Conservation (phyloP, 2,329 filamentous ascomycete species). For the Podosphaera fusca region DNA sequence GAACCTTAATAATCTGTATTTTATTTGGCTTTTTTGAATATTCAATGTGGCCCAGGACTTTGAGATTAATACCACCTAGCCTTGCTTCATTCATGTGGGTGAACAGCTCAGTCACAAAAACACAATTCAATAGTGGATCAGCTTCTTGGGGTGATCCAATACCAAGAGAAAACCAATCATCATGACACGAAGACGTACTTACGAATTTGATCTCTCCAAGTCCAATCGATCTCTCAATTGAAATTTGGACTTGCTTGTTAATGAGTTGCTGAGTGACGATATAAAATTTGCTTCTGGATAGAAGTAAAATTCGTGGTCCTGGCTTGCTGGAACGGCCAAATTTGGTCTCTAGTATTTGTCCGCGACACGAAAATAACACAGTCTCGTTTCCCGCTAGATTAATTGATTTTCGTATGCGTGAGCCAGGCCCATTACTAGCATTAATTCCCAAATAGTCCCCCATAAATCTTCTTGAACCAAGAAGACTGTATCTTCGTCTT, state of each 20-base stretch:
- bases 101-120: conserved; percentile 94
- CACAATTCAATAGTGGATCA: conserved; percentile 78
- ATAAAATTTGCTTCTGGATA: conserved; percentile 74
- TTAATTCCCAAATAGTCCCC: conserved; percentile 87
- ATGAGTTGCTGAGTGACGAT: conserved; percentile 66
- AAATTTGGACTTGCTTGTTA: conserved; percentile 61
- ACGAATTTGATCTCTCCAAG: conserved; percentile 78
- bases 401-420: conserved; percentile 55
- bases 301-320: conserved; percentile 59
- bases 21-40: conserved; percentile 98
- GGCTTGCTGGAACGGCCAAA: conserved; percentile 92
- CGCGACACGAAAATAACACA: conserved; percentile 72
- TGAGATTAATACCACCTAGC: conserved; percentile 54
- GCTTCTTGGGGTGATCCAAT: conserved; percentile 77
- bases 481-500: conserved; percentile 66
- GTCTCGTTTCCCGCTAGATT: conserved; percentile 50
- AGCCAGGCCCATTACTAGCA: conserved; percentile 55
- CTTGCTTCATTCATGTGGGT: conserved; percentile 69
- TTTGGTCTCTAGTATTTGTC: conserved; percentile 76
- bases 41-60: conserved; percentile 65
- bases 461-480: conserved; percentile 78
- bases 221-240: conserved; percentile 59
- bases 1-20: conserved; percentile 63
- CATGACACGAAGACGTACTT: conserved; percentile 55
- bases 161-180: conserved; percentile 93